Percentiles rank a stretch among this genome's conserved stretches.
These are phyloP conservation scores for Chytriomyces sp. DNA, from an alignment of 192 early-diverging fungal species.

Conservation along the genomic window DNA sequence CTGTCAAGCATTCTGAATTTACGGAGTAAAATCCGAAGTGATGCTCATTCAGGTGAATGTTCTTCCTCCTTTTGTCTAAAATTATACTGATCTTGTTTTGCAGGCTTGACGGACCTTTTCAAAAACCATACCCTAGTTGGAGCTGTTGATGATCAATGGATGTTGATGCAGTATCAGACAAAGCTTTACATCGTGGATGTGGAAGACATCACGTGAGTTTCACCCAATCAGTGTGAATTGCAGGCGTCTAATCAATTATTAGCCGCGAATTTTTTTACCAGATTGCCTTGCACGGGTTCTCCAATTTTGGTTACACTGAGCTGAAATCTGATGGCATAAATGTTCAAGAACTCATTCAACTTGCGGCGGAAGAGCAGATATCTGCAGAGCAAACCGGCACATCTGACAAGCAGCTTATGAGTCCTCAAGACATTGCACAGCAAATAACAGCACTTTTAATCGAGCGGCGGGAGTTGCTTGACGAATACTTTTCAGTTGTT, in stretches of 20 bases:
- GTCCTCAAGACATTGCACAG: background rate
- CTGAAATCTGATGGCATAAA: slow-evolving; percentile 64
- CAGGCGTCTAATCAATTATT: background rate
- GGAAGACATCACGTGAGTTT: slow-evolving; percentile 66
- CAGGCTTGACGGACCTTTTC: slow-evolving; percentile 78
- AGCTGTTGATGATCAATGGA: slow-evolving; percentile 77
- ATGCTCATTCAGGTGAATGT: background rate
- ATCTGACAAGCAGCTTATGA: background rate
- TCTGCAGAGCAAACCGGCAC: background rate
- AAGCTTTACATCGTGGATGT: slow-evolving; percentile 86
- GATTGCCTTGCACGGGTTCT: slow-evolving; percentile 76
- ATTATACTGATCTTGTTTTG: slow-evolving; percentile 8
- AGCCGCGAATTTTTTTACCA: slow-evolving; percentile 93
- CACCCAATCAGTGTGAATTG: background rate
- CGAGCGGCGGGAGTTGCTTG: slow-evolving; percentile 75
- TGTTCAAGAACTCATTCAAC: slow-evolving; percentile 69
- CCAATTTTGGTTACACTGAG: slow-evolving; percentile 82
- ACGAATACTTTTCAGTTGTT: slow-evolving; percentile 85
- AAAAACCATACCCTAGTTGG: slow-evolving; percentile 88
- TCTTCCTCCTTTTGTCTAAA: background rate
- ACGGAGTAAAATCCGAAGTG: slow-evolving; percentile 67
- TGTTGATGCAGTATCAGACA: slow-evolving; percentile 86
- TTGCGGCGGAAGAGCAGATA: slow-evolving; percentile 66
- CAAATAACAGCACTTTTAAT: slow-evolving; percentile 43
- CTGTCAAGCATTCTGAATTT: slow-evolving; percentile 82